Conservation (phyloP, 148 eudicot genomes). For the Cornus kousa region DNA sequence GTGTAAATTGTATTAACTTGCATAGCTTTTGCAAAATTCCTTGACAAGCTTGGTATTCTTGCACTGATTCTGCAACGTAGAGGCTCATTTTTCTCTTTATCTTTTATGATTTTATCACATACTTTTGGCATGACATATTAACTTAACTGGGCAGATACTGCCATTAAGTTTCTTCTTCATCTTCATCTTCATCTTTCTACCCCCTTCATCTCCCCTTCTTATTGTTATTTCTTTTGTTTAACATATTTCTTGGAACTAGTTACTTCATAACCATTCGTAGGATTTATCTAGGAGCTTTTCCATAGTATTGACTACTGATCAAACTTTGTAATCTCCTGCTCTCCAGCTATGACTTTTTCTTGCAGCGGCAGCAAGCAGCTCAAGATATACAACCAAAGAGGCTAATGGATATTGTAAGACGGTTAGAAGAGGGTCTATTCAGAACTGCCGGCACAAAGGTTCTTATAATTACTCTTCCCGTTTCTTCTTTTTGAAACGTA, state of each 20-base stretch:
- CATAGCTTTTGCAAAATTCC: not conserved
- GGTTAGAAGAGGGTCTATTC: constrained; percentile 74
- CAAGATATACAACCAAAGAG: constrained; percentile 37
- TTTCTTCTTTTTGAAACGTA: not conserved
- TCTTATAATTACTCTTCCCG: not conserved
- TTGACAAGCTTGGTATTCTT: not conserved
- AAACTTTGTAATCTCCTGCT: not conserved
- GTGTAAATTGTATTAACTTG: no score
- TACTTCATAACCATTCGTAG: not conserved
- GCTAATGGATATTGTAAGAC: constrained; percentile 59
- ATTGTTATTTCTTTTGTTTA: not conserved
- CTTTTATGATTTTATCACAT: not conserved
- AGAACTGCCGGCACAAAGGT: constrained; percentile 65
- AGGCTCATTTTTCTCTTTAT: constrained; percentile 2
- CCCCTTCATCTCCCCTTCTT: not conserved
- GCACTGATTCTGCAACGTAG: not conserved
- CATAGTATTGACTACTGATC: constrained; percentile 1
- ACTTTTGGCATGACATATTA: not conserved
- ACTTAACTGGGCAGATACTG: not conserved
- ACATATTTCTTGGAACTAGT: not conserved
- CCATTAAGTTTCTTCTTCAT: not conserved
- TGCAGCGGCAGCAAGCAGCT: constrained; percentile 46
- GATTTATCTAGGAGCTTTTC: not conserved
- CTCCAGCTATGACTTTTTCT: constrained; percentile 45
- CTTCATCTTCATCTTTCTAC: not conserved